A percentile compares a stretch with the other conserved stretches of the same genome.
phyloP scores from a whole-genome alignment of 495 filamentous ascomycete genomes.

The Aspergillus funiculosus region DNA sequence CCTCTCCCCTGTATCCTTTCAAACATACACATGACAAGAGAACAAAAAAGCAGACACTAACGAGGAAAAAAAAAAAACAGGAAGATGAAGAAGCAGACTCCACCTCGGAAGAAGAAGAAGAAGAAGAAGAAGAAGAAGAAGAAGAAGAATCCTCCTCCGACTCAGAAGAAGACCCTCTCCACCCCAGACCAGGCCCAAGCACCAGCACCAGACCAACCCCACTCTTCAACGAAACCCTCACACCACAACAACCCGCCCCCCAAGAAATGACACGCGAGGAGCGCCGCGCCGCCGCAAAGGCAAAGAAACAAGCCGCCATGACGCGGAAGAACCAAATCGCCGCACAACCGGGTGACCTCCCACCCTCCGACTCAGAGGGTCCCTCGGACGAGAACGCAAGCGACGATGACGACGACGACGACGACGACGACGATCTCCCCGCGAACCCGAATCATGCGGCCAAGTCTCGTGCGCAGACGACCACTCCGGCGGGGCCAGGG shows the following conservation, averaged over 20 bases:
- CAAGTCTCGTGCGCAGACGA: conserved; percentile 57
- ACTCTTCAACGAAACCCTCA: neutral
- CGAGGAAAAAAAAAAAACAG: conserved; percentile 21
- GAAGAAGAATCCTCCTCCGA: conserved; percentile 38
- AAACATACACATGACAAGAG: neutral
- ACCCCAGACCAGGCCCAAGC: conserved; percentile 30
- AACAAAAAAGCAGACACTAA: neutral
- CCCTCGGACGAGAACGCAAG: neutral
- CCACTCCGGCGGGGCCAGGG: conserved; percentile 37
- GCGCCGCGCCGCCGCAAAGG: conserved; percentile 81
- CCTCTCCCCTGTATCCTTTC: neutral
- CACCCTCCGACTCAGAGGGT: conserved; percentile 60
- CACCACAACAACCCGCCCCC: conserved; percentile 3
- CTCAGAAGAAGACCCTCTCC: too few relatives aligned
- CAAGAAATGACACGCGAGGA: conserved; percentile 71
- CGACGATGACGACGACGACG: conserved; percentile 46
- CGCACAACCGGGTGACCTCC: conserved; percentile 77
- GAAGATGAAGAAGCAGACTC: conserved; percentile 42
- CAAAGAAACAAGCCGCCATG: conserved; percentile 82
- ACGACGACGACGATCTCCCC: conserved; percentile 60
- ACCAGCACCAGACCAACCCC: neutral
- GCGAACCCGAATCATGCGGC: conserved; percentile 87
- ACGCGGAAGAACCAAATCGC: conserved; percentile 56
- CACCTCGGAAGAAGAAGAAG: conserved; percentile 38
- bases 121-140: conserved; percentile 37